phyloP scores from a whole-genome alignment of 192 early-diverging fungal species.

The Linnemannia schmuckeri region DNA sequence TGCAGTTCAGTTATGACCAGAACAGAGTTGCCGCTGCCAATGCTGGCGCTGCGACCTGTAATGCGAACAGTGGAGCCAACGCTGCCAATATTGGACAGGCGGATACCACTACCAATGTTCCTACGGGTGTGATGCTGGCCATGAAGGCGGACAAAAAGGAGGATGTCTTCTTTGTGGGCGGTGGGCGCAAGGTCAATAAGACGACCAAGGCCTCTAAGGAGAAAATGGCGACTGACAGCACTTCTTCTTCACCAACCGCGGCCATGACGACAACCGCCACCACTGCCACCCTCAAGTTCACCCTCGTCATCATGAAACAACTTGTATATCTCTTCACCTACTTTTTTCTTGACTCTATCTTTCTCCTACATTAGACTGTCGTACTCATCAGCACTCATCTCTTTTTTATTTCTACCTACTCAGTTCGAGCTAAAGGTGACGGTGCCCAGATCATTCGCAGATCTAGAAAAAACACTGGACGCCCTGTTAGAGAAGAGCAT shows the following conservation, averaged over 20 bases:
- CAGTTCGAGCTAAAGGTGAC: constrained; percentile 68
- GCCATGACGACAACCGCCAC: not conserved
- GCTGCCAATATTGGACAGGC: constrained; percentile 62
- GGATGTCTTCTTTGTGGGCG: constrained; percentile 76
- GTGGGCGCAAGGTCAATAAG: constrained; percentile 61
- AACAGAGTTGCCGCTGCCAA: constrained; percentile 33
- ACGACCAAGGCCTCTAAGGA: constrained; percentile 63
- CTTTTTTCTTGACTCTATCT: not conserved
- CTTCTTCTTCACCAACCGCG: not conserved
- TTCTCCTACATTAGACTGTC: not conserved
- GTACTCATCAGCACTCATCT: not conserved
- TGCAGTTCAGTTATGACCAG: constrained; percentile 21
- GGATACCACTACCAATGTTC: constrained; percentile 67
- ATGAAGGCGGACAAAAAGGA: constrained; percentile 81
- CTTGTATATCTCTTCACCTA: constrained; percentile 61
- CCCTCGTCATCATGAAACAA: constrained; percentile 79
- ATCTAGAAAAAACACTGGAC: constrained; percentile 76
- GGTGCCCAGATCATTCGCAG: constrained; percentile 76
- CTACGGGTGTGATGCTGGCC: constrained; percentile 79
- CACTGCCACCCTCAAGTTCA: constrained; percentile 59
- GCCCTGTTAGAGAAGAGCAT: constrained; percentile 74
- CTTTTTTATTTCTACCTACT: not conserved
- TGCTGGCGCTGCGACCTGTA: constrained; percentile 15
- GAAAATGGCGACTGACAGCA: constrained; percentile 27
- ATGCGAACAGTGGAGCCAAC: constrained; percentile 40